phyloP scores from a whole-genome alignment of 2,329 filamentous ascomycete species.

The Aspergillus phoenicis region DNA sequence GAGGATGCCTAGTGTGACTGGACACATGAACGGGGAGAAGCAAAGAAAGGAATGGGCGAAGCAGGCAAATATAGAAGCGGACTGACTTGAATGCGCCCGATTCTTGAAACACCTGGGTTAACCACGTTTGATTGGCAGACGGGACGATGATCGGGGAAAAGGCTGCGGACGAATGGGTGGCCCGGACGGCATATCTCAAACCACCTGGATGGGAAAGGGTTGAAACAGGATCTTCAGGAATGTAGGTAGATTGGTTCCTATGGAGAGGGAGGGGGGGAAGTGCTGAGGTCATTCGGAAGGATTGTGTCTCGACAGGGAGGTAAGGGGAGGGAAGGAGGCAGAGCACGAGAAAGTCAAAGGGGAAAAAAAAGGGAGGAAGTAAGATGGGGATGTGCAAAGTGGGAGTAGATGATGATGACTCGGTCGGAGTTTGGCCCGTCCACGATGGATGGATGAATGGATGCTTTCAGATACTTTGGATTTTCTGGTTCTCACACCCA shows the following conservation, averaged over 20 bases:
- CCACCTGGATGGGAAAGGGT: neutral
- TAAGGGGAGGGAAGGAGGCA: neutral
- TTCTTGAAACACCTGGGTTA: neutral
- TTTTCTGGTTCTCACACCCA: too few species aligned
- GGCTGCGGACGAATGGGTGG: neutral
- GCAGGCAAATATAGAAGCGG: conserved; percentile 2
- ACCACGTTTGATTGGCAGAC: neutral
- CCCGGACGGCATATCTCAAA: neutral
- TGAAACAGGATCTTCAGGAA: conserved; percentile 4
- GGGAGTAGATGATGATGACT: neutral
- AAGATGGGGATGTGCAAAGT: neutral
- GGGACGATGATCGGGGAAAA: neutral
- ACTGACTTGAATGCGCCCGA: neutral
- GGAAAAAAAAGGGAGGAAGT: neutral
- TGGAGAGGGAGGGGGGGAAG: too few species aligned
- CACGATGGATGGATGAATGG: neutral
- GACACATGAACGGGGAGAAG: neutral
- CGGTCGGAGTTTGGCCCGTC: neutral
- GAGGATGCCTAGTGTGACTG: neutral
- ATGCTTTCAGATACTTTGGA: too few species aligned
- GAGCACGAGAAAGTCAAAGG: too few species aligned
- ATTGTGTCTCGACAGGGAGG: neutral
- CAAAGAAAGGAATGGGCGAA: neutral
- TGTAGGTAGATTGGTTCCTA: neutral
- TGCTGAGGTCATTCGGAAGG: neutral